Percentiles rank a stretch among this genome's conserved stretches.
Evolutionary conservation across 305 asterid species (phyloP).

Genomic region (Solanum hybrid): DNA sequence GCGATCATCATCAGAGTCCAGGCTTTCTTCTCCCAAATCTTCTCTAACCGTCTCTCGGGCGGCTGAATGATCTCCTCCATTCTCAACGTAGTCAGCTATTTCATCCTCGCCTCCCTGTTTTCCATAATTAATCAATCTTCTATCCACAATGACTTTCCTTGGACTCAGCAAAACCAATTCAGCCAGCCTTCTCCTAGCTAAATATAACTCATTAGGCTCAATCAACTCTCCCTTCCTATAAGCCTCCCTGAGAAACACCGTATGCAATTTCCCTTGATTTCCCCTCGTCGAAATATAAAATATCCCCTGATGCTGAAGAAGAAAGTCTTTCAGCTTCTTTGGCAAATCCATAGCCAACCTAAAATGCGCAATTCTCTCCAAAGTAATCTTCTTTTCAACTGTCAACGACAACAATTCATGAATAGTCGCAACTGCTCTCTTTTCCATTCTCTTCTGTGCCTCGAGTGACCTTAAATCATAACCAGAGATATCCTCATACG

Average conservation of each 20-base stretch:
- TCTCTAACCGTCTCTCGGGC: conserved; percentile 6
- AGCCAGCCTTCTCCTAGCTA: conserved; percentile 76
- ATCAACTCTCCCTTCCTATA: conserved; percentile 75
- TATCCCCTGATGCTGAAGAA: conserved; percentile 88
- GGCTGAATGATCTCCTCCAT: conserved; percentile 11
- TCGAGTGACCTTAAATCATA: conserved; percentile 80
- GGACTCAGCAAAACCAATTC: conserved; percentile 63
- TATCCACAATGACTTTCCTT: conserved; percentile 44
- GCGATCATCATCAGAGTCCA: conserved; percentile 17
- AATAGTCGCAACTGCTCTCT: conserved; percentile 75
- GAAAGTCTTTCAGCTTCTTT: conserved; percentile 73
- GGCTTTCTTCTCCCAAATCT: conserved; percentile 13
- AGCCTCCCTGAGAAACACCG: conserved; percentile 82
- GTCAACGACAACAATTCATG: conserved; percentile 67
- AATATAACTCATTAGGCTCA: conserved; percentile 64
- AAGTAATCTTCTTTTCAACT: conserved; percentile 67
- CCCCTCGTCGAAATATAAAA: conserved; percentile 81
- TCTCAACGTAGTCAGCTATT: conserved; percentile 9
- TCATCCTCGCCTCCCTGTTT: conserved; percentile 33
- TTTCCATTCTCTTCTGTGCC: conserved; percentile 88
- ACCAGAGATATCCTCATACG: conserved; percentile 68
- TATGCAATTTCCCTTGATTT: conserved; percentile 77
- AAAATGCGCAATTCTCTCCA: conserved; percentile 77
- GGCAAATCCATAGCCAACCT: conserved; percentile 74
- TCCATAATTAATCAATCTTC: conserved; percentile 35